phyloP scores from a whole-genome alignment of 169 alveolate genomes.

The Babesia microti region DNA sequence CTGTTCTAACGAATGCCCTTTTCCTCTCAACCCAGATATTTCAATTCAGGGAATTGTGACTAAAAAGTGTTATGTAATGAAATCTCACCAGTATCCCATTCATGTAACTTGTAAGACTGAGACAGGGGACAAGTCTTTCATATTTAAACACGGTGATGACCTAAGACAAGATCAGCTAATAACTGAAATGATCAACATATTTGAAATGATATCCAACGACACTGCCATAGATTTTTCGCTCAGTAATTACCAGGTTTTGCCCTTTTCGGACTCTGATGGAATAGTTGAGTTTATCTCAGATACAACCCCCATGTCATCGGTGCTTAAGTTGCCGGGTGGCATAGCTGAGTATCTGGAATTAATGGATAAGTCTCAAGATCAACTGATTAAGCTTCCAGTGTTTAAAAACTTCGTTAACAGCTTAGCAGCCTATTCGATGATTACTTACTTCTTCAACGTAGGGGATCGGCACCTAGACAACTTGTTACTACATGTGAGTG shows the following conservation, averaged over 20 bases:
- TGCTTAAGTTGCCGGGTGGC: conserved; percentile 9
- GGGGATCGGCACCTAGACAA: conserved; percentile 99
- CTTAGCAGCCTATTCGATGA: conserved; percentile 95
- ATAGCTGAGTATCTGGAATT: conserved; percentile 3
- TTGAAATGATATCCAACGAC: conserved; percentile 74
- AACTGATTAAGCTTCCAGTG: conserved; percentile 10
- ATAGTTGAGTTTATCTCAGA: conserved; percentile 62
- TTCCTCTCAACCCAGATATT: not conserved
- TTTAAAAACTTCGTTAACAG: conserved; percentile 80
- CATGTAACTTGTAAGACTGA: not conserved
- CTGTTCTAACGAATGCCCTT: not conserved
- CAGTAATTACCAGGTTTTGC: conserved; percentile 70
- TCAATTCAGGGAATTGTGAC: not conserved
- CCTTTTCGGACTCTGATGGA: conserved; percentile 71
- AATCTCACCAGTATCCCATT: conserved; percentile 2
- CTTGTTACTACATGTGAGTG: conserved; percentile 79
- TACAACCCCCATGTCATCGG: conserved; percentile 29
- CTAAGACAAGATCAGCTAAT: conserved; percentile 87
- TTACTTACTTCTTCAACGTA: conserved; percentile 92
- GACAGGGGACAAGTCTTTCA: conserved; percentile 11
- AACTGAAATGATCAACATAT: conserved; percentile 72
- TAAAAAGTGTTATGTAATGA: conserved; percentile 1
- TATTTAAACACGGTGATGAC: conserved; percentile 92
- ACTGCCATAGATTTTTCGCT: conserved; percentile 79
- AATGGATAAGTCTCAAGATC: conserved; percentile 1